Evolutionary conservation across 179 eudicot species (phyloP).

Genomic region (Silene vulgaris): DNA sequence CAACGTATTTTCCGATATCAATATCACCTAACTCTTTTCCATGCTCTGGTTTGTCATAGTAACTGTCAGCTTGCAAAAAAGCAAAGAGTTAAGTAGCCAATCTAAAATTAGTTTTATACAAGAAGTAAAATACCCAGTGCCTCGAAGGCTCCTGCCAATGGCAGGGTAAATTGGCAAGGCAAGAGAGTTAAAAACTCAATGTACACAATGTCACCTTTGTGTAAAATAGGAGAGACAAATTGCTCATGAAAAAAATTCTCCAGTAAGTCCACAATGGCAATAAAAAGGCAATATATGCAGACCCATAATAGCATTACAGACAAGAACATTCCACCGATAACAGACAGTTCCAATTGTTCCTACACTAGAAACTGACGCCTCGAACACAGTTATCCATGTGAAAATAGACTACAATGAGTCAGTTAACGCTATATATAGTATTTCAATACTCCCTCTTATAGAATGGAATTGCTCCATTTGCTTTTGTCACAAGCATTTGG

Average conservation of each 20-base stretch:
- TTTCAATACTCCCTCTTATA: background rate
- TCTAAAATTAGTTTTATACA: constrained; percentile 5
- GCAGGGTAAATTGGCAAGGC: too few relatives aligned
- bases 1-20: constrained; percentile 91
- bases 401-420: background rate
- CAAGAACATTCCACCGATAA: too few relatives aligned
- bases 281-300: too few relatives aligned
- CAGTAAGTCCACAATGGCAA: too few relatives aligned
- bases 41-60: constrained; percentile 94
- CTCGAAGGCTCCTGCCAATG: background rate
- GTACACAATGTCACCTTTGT: too few relatives aligned
- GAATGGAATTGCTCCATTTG: background rate
- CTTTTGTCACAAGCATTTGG: background rate
- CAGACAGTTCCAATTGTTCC: background rate
- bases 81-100: constrained; percentile 21
- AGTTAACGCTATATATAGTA: background rate
- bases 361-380: background rate
- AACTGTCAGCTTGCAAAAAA: constrained; percentile 55
- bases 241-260: too few relatives aligned
- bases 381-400: background rate
- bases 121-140: background rate
- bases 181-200: too few relatives aligned
- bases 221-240: too few relatives aligned
- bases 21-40: constrained; percentile 84
- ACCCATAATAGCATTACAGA: too few relatives aligned